Evolutionary conservation across 441 rosid species (phyloP).

Genomic region (Geranium incanum): DNA sequence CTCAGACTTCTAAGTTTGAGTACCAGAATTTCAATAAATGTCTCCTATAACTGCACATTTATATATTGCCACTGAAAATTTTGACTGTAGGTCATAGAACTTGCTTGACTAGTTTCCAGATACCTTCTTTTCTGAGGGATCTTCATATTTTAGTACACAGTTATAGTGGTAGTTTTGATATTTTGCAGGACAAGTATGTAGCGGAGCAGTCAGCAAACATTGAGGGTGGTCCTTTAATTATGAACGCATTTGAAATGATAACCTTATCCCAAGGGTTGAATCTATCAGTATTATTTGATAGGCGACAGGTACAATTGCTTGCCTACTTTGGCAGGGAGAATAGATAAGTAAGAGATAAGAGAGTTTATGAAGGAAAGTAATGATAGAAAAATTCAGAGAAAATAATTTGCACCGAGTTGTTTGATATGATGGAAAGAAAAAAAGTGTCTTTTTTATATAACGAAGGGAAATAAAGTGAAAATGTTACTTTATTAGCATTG

Average conservation of each 20-base stretch:
- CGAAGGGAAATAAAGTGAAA: background rate
- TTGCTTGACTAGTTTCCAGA: background rate
- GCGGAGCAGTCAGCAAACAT: conserved; percentile 41
- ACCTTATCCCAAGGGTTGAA: conserved; percentile 90
- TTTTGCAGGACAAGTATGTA: conserved; percentile 61
- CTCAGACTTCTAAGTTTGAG: background rate
- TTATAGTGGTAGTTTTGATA: conserved; percentile 15
- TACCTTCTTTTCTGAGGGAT: background rate
- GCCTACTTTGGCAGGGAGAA: conserved; percentile 11
- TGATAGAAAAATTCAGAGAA: background rate
- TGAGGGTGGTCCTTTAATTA: conserved; percentile 55
- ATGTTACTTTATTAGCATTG: background rate
- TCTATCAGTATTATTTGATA: conserved; percentile 77
- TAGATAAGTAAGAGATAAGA: background rate
- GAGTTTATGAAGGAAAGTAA: background rate
- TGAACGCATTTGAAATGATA: conserved; percentile 98
- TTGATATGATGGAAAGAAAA: too few species aligned
- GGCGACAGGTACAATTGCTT: conserved; percentile 53
- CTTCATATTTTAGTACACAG: conserved; percentile 4
- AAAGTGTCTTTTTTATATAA: too few species aligned
- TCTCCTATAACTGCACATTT: background rate
- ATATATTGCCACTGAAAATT: background rate
- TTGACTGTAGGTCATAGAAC: background rate
- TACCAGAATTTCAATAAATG: background rate
- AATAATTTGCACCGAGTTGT: background rate